These are phyloP conservation scores for Microstegium vimineum DNA, from an alignment of 176 grass and related monocot species.

Conservation along the genomic window DNA sequence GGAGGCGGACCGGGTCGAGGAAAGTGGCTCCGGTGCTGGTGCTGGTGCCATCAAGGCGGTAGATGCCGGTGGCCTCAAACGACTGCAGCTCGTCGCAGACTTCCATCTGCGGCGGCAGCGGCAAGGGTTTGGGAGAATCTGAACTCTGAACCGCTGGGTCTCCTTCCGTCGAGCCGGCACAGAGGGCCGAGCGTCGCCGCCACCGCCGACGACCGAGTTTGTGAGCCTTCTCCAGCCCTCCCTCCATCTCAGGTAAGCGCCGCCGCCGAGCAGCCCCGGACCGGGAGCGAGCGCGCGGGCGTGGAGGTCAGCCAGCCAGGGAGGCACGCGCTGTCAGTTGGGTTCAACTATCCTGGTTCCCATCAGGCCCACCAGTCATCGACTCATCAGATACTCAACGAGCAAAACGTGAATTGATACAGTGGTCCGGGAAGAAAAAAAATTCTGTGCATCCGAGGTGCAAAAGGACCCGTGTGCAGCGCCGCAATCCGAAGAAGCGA, in stretches of 20 bases:
- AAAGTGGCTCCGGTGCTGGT: slow-evolving; percentile 32
- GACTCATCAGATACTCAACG: neutral
- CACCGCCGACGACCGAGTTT: neutral
- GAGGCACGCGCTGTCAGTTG: neutral
- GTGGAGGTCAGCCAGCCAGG: neutral
- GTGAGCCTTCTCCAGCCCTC: neutral
- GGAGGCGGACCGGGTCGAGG: slow-evolving; percentile 80
- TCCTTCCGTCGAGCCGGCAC: neutral
- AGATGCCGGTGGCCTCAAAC: slow-evolving; percentile 60
- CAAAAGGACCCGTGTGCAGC: neutral
- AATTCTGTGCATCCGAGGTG: neutral
- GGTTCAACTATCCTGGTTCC: neutral
- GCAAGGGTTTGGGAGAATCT: slow-evolving; percentile 19
- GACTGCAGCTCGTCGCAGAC: slow-evolving; percentile 42
- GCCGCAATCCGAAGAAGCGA: slow-evolving; percentile 23
- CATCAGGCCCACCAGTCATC: no score
- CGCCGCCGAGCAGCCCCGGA: neutral
- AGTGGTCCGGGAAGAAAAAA: neutral
- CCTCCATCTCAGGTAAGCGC: neutral
- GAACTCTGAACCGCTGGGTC: neutral
- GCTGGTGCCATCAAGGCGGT: slow-evolving; percentile 21
- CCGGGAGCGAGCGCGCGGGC: neutral
- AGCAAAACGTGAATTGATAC: neutral
- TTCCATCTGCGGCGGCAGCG: slow-evolving; percentile 6
- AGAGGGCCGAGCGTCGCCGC: neutral